Base-by-base conservation (phyloP, 2,329 filamentous ascomycete genomes). In the Phoma sp. region DNA sequence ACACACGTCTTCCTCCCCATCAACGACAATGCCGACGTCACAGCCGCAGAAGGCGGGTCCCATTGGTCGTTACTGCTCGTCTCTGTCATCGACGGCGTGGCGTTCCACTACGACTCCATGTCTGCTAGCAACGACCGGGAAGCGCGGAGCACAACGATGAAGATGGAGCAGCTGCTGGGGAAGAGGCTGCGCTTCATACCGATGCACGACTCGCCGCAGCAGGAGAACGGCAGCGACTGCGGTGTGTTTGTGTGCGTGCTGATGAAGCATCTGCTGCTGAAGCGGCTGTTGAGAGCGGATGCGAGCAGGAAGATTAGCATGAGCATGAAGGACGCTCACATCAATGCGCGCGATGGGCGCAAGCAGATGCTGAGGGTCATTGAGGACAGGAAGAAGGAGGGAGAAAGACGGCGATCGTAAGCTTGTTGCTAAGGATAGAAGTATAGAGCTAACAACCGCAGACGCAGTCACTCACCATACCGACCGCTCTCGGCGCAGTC, bases 1-100 rank as follows among this genome's bases (percentile, higher is more conserved):
- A 96, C 93, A 4, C 95, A 99, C 76, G 89, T 97, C 65, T 99
- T 99, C 78, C 85, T 99, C 2, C 95, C 95, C 17, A 89, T 99
- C 73, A 98, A 97, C 76, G 93, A 99, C 78, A 91, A 92, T 63
- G 85, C 89, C 40, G 84, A 84, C 47, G 79, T 88, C 51, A 87
- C 90, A n/a, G 92, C 83, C 42, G 88, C 92, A n/a, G 93, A 97
- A 77, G 92, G 91, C 33, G 95, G 95, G 32, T 90, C 89, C 3
- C 95, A 99, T 74, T 99, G 95, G 95, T 96, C 92, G 0, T 80
- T 99, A 0, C 86, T 99, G 1, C 84, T 99, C 2, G 93, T 99
- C 26, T 92, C 88, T 11, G 84, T 92, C 33, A 87, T 96, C 42
- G 95, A 99, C 71, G 87, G 91, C 7, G 87, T 96, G 2, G 91